phyloP scores from a whole-genome alignment of 352 stramenopile genomes.

The Aphanomyces astaci region DNA sequence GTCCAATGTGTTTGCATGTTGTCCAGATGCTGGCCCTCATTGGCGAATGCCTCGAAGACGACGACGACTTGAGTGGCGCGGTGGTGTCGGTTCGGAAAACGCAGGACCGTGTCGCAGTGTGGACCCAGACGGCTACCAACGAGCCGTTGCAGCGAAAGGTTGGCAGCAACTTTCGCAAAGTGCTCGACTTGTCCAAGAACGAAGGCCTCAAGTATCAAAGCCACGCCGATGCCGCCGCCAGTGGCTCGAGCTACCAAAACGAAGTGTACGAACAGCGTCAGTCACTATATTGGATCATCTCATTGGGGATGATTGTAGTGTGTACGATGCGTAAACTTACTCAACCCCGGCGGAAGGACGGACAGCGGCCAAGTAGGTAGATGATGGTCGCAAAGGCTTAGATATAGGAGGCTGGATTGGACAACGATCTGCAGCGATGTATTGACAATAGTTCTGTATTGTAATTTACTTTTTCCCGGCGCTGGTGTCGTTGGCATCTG shows the following conservation, averaged over 20 bases:
- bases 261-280: conserved; percentile 65
- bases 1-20: background rate
- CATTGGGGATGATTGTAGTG: conserved; percentile 1
- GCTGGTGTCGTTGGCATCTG: too few relatives aligned
- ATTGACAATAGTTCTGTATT: background rate
- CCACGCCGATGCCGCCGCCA: conserved; percentile 76
- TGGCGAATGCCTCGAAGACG: conserved; percentile 92
- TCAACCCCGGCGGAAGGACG: too few relatives aligned
- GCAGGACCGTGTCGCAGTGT: conserved; percentile 94
- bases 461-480: background rate
- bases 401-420: too few relatives aligned
- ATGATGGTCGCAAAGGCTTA: too few relatives aligned
- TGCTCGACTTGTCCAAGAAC: conserved; percentile 81
- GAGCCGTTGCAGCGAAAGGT: conserved; percentile 73
- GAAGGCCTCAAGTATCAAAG: conserved; percentile 86
- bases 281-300: background rate
- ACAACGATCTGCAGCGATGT: background rate
- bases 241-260: conserved; percentile 86
- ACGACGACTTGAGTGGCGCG: conserved; percentile 91
- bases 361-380: too few relatives aligned
- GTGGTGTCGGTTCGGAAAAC: conserved; percentile 93
- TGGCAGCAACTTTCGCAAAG: conserved; percentile 68
- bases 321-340: conserved; percentile 22
- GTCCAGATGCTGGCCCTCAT: conserved; percentile 90
- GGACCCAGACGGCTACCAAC: conserved; percentile 77